A percentile compares a stretch with the other conserved stretches of the same genome.
Conservation (phyloP, 495 filamentous ascomycete species). For the Pseudoneurospora amorphoporcata region DNA sequence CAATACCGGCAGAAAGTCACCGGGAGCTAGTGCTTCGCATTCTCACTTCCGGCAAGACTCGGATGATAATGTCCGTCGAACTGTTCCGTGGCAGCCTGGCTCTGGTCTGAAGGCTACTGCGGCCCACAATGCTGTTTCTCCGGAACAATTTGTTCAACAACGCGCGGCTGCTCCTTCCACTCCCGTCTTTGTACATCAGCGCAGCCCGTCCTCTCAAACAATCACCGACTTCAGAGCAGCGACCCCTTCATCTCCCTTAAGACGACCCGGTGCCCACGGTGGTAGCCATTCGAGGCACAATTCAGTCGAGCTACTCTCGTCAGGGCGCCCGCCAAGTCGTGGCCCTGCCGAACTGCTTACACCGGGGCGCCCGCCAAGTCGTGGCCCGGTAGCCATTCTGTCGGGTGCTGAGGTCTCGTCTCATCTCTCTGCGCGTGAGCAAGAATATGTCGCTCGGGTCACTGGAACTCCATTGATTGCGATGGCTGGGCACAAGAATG, state of each 20-base stretch:
- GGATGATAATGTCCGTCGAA: conserved; percentile 44
- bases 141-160: conserved; percentile 86
- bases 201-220: conserved; percentile 45
- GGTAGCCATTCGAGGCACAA: conserved; percentile 34
- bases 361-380: conserved; percentile 20
- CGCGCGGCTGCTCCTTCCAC: conserved; percentile 47
- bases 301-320: conserved; percentile 18
- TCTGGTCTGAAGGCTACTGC: conserved; percentile 34
- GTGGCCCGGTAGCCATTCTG: conserved; percentile 20
- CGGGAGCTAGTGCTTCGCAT: conserved; percentile 25
- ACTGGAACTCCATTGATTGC: conserved; percentile 77
- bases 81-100: conserved; percentile 72
- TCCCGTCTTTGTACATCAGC: conserved; percentile 46
- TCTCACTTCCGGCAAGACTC: conserved; percentile 32
- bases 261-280: conserved; percentile 15
- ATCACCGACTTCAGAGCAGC: conserved; percentile 34
- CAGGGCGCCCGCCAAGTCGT: conserved; percentile 12
- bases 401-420: conserved; percentile 45
- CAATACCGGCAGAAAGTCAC: conserved; percentile 33
- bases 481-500: conserved; percentile 46
- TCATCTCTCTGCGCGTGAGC: conserved; percentile 81
- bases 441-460: conserved; percentile 81
- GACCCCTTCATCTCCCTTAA: conserved; percentile 35
- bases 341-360: conserved; percentile 26
- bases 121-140: conserved; percentile 28